Percentiles rank a stretch among this genome's conserved stretches.
These are phyloP conservation scores for Boeremia lycopersici DNA, from an alignment of 2,329 filamentous ascomycete species.

Conservation along the genomic window DNA sequence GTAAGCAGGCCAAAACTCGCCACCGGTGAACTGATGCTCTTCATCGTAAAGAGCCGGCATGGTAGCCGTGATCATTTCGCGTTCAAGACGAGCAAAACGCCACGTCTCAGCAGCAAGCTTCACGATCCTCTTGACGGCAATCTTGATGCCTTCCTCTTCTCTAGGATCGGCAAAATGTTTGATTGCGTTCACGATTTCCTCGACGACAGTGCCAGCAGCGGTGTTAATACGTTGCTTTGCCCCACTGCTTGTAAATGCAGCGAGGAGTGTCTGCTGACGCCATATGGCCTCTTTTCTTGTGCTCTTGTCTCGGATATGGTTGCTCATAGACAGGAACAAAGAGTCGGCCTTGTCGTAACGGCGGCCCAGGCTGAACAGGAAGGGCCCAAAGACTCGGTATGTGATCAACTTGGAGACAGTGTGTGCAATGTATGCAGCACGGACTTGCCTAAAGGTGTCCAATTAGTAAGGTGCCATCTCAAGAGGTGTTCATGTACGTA, in stretches of 20 bases:
- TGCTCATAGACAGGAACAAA: conserved; percentile 60
- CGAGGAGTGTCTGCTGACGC: conserved; percentile 63
- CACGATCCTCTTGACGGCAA: conserved; percentile 60
- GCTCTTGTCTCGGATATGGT: conserved; percentile 62
- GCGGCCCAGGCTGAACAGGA: conserved; percentile 61
- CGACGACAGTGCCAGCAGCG: conserved; percentile 60
- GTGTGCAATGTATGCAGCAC: conserved; percentile 61
- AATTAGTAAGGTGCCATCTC: neutral
- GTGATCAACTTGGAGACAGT: conserved; percentile 63
- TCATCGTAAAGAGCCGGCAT: conserved; percentile 51
- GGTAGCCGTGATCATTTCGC: conserved; percentile 59
- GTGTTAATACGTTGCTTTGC: conserved; percentile 63
- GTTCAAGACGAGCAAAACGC: conserved; percentile 63
- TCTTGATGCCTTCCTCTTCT: conserved; percentile 57
- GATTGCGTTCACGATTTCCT: conserved; percentile 62
- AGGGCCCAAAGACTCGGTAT: conserved; percentile 62
- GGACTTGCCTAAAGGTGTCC: conserved; percentile 50
- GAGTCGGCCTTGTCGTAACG: conserved; percentile 63
- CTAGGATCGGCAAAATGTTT: conserved; percentile 59
- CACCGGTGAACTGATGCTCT: conserved; percentile 39
- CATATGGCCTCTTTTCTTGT: conserved; percentile 63
- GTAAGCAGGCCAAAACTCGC: conserved; percentile 45
- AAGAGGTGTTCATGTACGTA: conserved; percentile 18
- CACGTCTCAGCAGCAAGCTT: conserved; percentile 65
- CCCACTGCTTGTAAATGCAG: conserved; percentile 62